A percentile compares a stretch with the other conserved stretches of the same genome.
Evolutionary conservation across 1,284 basidiomycete genomes (phyloP).

Genomic region (Ustilago curta): DNA sequence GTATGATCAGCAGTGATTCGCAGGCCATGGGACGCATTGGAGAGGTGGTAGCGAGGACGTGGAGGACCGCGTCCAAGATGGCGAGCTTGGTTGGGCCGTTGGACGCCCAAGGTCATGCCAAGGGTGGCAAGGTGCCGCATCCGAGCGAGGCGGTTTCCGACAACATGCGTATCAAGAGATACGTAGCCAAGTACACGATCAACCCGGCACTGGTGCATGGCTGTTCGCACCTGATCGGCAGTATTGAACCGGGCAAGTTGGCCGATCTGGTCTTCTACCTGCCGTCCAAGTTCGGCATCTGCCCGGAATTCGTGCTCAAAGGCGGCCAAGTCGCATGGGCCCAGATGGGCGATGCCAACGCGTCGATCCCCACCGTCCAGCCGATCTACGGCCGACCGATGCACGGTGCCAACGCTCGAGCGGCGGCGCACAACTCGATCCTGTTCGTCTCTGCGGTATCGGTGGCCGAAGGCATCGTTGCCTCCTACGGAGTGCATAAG

Average conservation of each 20-base stretch:
- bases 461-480: conserved; percentile 72
- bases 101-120: not conserved
- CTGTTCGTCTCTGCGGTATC: conserved; percentile 76
- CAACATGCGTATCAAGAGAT: conserved; percentile 96
- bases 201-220: conserved; percentile 97
- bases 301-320: conserved; percentile 92
- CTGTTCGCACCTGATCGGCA: conserved; percentile 87
- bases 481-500: conserved; percentile 81
- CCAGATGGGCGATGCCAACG: conserved; percentile 92
- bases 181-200: conserved; percentile 95
- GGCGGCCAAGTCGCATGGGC: conserved; percentile 92
- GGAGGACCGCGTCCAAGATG: conserved; percentile 98
- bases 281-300: conserved; percentile 89
- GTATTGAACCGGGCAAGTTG: conserved; percentile 82
- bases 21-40: conserved; percentile 97
- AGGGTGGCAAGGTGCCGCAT: conserved; percentile 15
- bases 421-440: conserved; percentile 83
- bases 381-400: conserved; percentile 86
- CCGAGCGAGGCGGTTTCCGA: conserved; percentile 76
- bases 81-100: conserved; percentile 81
- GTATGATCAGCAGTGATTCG: conserved; percentile 94
- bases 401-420: conserved; percentile 83
- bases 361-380: conserved; percentile 86
- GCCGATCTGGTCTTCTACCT: conserved; percentile 96
- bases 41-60: conserved; percentile 91